Evolutionary conservation across 2,329 filamentous ascomycete genomes (phyloP), one percentile per base, ranked within the genome.

Genomic region (Myriosclerotinia scirpicola): DNA sequence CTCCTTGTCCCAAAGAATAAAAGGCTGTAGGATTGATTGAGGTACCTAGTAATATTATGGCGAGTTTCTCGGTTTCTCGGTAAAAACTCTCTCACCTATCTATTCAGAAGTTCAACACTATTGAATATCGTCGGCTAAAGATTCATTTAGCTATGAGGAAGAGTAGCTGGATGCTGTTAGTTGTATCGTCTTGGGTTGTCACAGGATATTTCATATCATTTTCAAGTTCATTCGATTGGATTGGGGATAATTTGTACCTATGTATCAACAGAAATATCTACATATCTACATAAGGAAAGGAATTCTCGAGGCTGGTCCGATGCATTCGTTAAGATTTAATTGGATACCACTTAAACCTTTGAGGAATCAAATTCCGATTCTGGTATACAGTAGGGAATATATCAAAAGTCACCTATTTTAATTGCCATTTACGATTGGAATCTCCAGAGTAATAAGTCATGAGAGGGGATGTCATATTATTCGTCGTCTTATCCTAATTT

Each of bases 381-480:
- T 40, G 38, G 38, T 11, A 34, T 34, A 34, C 30, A 34, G 30
- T 34, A 34, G 30, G 12, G 15, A 9, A 58, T 26, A 5, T 44
- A 30, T 7, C 20, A 54, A n/a, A 15, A 30, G 55, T 44, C 9
- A 58, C 14, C 2, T 26, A 14, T 44, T 22, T 9, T 34, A 20
- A 44, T 11, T 58, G 22, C 36, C 11, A 60, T 38, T 12, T 42
- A 34, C 14, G 8, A 9, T 54, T 40, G 22, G 14, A 12, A 42
- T 44, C 17, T 15, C 12, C 20, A 44, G 15, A 15, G 46, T 34
- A 8, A 44, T 34, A 8, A 44, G 11, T 73, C 69, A 75, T 82
- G 84, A 85, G 84, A 80, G 83, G 83, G 81, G 84, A 85, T 81
- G 79, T 82, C 78, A 78, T 79, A 84, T 85, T 85, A 83, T 80